Conservation (phyloP, 805 yeast species). For the Ogataea naganishii region DNA sequence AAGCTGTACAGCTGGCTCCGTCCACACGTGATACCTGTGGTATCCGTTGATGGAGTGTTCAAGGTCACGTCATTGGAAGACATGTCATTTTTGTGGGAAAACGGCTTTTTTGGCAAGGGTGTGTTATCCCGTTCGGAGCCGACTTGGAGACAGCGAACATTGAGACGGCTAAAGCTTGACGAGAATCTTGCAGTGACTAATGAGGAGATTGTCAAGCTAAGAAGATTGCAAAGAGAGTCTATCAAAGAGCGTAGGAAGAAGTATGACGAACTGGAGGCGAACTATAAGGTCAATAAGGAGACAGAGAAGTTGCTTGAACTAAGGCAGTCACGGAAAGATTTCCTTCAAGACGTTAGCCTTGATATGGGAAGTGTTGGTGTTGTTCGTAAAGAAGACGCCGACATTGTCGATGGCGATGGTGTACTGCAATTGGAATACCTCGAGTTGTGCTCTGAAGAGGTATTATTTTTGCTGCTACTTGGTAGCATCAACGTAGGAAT, state of each 20-base stretch:
- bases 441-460: constrained; percentile 72
- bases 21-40: background rate
- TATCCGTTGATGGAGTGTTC: constrained; percentile 22
- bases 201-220: constrained; percentile 69
- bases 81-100: constrained; percentile 60
- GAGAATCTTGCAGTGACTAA: constrained; percentile 32
- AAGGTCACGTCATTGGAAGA: constrained; percentile 33
- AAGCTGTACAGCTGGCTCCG: background rate
- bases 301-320: constrained; percentile 19
- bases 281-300: constrained; percentile 18
- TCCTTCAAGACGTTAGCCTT: constrained; percentile 7
- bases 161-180: constrained; percentile 41
- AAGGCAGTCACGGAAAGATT: constrained; percentile 19
- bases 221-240: constrained; percentile 63
- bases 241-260: constrained; percentile 64
- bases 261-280: constrained; percentile 39
- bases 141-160: constrained; percentile 70
- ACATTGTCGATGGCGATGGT: constrained; percentile 15
- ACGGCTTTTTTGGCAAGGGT: constrained; percentile 94
- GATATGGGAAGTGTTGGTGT: constrained; percentile 16
- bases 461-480: constrained; percentile 49
- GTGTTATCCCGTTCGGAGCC: constrained; percentile 86
- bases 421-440: constrained; percentile 34
- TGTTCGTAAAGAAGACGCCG: constrained; percentile 4
- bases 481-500: constrained; percentile 21